Percentiles rank a stretch among this genome's conserved stretches.
Conservation (phyloP, 441 rosid species). For the Hura crepitans region DNA sequence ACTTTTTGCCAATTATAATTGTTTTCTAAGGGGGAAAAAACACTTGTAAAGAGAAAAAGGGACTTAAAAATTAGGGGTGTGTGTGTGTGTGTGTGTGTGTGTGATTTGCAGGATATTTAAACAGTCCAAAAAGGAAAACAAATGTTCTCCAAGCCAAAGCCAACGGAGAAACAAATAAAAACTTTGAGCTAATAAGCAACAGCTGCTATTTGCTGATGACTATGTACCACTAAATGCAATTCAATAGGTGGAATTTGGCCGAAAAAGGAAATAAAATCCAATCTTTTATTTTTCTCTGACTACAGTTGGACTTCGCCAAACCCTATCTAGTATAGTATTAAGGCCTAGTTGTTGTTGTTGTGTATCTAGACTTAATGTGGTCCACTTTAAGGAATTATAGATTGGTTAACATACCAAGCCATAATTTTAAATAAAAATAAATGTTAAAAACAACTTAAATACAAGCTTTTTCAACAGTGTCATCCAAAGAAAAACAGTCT, state of each 20-base stretch:
- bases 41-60: background rate
- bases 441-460: background rate
- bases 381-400: background rate
- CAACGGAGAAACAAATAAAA: background rate
- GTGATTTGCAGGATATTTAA: background rate
- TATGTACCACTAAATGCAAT: background rate
- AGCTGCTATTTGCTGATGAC: constrained; percentile 5
- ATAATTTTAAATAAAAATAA: background rate
- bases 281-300: background rate
- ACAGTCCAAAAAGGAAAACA: background rate
- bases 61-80: no score
- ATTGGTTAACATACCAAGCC: background rate
- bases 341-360: no score
- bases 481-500: background rate
- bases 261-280: no score
- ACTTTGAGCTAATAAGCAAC: background rate
- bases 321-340: background rate
- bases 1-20: no score
- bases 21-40: background rate
- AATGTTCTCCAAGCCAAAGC: background rate
- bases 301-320: no score
- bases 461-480: background rate
- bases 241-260: background rate
- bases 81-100: no score
- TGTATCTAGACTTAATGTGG: background rate